Evolutionary conservation across 2,329 filamentous ascomycete species (phyloP).

Genomic region (Mycosphaerella arachidis): DNA sequence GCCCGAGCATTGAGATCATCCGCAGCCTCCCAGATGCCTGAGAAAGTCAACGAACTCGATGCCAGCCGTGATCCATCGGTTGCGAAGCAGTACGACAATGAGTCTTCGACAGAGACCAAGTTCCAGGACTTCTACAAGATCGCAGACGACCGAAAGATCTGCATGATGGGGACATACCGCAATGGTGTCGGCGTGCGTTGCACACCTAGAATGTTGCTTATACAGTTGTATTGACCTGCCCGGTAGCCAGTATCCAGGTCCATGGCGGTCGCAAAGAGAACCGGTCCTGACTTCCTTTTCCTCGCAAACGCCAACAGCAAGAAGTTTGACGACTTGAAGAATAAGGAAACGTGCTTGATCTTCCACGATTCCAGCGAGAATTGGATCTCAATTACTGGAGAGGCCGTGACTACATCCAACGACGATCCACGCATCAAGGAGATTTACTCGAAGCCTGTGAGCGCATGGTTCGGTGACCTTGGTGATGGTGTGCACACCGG

Average conservation of each 20-base stretch:
- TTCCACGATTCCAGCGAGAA: conserved; percentile 47
- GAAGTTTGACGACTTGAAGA: conserved; percentile 46
- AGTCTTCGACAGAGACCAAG: conserved; percentile 42
- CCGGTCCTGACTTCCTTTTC: conserved; percentile 49
- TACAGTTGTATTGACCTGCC: neutral
- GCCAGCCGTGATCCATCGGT: conserved; percentile 45
- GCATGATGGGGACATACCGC: conserved; percentile 41
- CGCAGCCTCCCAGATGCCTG: conserved; percentile 41
- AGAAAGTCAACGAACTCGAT: conserved; percentile 39
- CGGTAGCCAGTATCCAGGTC: conserved; percentile 41
- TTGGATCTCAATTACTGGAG: conserved; percentile 46
- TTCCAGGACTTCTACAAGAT: conserved; percentile 46
- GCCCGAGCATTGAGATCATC: conserved; percentile 14
- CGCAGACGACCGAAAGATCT: conserved; percentile 44
- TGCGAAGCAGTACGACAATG: conserved; percentile 46
- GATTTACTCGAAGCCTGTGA: conserved; percentile 37
- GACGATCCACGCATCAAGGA: conserved; percentile 48
- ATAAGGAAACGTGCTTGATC: conserved; percentile 40
- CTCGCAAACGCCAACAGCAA: conserved; percentile 45
- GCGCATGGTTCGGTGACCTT: conserved; percentile 49
- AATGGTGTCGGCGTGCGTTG: conserved; percentile 35
- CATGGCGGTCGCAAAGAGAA: conserved; percentile 54
- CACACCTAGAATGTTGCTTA: neutral
- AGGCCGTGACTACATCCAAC: conserved; percentile 39
- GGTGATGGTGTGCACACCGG: conserved; percentile 48